Evolutionary conservation across 768 basidiomycete genomes (phyloP), one percentile per base, ranked within the genome.

Genomic region (Leccinum disarticulatum): DNA sequence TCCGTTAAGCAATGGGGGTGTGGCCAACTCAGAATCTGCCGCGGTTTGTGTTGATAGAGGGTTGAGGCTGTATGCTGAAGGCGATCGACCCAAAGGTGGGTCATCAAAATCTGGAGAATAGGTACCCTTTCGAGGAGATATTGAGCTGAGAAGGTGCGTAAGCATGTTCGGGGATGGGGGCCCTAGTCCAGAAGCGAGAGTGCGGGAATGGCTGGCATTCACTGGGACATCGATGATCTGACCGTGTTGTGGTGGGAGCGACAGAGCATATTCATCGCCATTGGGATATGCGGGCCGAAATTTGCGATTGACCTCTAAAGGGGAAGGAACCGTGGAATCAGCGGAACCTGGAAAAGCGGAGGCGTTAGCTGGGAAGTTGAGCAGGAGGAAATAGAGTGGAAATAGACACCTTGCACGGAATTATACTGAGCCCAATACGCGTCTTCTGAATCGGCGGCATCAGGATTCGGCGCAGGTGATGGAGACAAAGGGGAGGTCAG

Each of bases 391-490:
- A 25, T 65, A 74, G 65, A 6, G 35, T 33, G 59, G 61, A 61
- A 52, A 61, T 62, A 62, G 47, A 22, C 57, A 88, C 89, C 89
- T 72, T 91, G 88, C 7, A 90, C 80, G 19, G 79, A 77, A 31
- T 86, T 77, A 70, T 91, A 91, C 61, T 81, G 86, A 27, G 87
- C 87, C 89, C 89, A 91, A 64, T 91, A 91, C 6, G 86, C 87
- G 60, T 90, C 89, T 61, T 83, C 82, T 46, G 55, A 62, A 36
- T 69, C 70, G 1, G 66, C 64, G 22, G 9, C 22, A 35, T 51
- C 55, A 11, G 31, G 17, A 13, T 50, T 48, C 19, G 38, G 52
- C 70, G 71, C 52, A 60, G 60, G 56, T 73, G 63, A 53, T 35
- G 50, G 47, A 35, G 55, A 47, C 60, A 64, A 30, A 56, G 61